Percentiles rank a stretch among this genome's conserved stretches.
These are phyloP conservation scores for Gymnopilus junonius DNA, from an alignment of 768 basidiomycete genomes.

Conservation along the genomic window DNA sequence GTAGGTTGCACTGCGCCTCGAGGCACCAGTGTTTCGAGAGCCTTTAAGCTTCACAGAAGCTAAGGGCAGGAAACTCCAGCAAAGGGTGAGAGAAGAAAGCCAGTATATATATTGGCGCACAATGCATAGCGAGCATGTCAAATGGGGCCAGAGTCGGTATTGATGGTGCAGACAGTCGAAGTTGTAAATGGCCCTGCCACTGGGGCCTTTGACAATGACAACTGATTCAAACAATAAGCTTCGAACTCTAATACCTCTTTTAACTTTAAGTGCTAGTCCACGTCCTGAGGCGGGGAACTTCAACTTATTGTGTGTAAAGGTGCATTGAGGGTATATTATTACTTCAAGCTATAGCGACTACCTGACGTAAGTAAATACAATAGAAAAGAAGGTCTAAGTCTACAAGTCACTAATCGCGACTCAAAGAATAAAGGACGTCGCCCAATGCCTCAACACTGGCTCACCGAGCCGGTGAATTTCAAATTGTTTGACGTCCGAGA, in stretches of 20 bases:
- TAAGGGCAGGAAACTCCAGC: not conserved
- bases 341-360: not conserved
- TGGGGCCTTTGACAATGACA: not conserved
- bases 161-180: not conserved
- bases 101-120: not conserved
- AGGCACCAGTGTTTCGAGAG: not conserved
- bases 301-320: not conserved
- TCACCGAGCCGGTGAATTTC: constrained; percentile 62
- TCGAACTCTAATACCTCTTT: not conserved
- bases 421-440: constrained; percentile 53
- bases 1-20: no score
- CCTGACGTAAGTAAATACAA: not conserved
- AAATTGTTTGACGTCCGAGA: constrained; percentile 70
- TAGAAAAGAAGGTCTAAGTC: not conserved
- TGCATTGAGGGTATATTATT: not conserved
- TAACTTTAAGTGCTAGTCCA: no score
- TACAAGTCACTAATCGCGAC: not conserved
- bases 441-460: constrained; percentile 74
- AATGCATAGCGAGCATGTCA: not conserved
- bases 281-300: not conserved
- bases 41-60: not conserved
- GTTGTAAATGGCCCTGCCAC: not conserved
- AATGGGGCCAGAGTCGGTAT: not conserved
- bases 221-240: not conserved
- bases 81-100: not conserved